These are phyloP conservation scores for Elsinoe ampelina DNA, from an alignment of 2,329 filamentous ascomycete genomes.

Conservation along the genomic window DNA sequence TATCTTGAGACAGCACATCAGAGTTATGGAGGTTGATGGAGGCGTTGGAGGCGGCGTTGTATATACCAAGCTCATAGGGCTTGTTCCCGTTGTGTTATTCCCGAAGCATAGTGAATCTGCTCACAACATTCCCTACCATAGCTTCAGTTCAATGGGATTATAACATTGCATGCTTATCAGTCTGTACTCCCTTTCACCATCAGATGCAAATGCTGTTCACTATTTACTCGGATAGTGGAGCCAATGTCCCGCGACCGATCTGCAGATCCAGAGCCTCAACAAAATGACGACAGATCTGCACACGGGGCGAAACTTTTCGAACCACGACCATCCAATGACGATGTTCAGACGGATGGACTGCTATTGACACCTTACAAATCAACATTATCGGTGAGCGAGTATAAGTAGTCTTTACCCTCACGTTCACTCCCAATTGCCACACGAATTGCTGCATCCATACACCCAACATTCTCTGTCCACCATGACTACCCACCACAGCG, in stretches of 20 bases:
- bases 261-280: not conserved
- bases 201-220: too few relatives aligned
- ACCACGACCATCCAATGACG: not conserved
- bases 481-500: slow-evolving; percentile 25
- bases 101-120: too few relatives aligned
- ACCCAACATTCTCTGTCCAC: not conserved
- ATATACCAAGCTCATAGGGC: too few relatives aligned
- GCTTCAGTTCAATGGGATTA: too few relatives aligned
- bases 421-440: not conserved
- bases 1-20: too few relatives aligned
- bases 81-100: too few relatives aligned
- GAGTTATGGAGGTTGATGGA: too few relatives aligned
- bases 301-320: not conserved
- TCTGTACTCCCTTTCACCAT: too few relatives aligned
- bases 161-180: too few relatives aligned
- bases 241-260: not conserved
- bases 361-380: not conserved
- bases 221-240: too few relatives aligned
- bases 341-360: not conserved
- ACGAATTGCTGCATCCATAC: not conserved
- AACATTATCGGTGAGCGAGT: not conserved
- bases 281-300: slow-evolving; percentile 4
- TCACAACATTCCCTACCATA: too few relatives aligned
- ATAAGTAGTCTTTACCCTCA: not conserved
- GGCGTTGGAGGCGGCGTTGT: too few relatives aligned